Percentiles rank a stretch among this genome's conserved stretches.
Conservation (phyloP, 73 alveolate genomes). For the Paramecium caudatum region DNA sequence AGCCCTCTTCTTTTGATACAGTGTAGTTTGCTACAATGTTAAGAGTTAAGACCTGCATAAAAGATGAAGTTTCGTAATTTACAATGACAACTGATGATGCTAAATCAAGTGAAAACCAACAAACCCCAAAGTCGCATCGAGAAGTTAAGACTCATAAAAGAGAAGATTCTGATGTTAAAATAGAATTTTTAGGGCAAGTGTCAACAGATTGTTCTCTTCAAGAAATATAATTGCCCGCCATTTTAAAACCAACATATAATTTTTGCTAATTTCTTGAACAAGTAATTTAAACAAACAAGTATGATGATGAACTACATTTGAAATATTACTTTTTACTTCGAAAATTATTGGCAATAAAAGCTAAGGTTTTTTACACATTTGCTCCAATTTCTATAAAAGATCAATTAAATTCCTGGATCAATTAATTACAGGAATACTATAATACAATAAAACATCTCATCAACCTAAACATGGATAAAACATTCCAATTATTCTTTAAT, state of each 20-base stretch:
- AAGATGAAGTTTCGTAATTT: neutral
- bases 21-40: neutral
- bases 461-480: conserved; percentile 11
- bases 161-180: neutral
- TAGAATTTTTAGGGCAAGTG: neutral
- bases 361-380: conserved; percentile 8
- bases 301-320: neutral
- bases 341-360: conserved; percentile 12
- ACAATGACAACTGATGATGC: conserved; percentile 21
- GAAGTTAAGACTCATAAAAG: neutral
- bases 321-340: neutral
- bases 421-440: neutral
- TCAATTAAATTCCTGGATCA: neutral
- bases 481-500: neutral
- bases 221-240: neutral
- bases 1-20: neutral
- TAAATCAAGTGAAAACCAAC: neutral
- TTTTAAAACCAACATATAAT: conserved; percentile 2
- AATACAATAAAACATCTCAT: neutral
- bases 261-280: conserved; percentile 50
- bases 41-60: neutral
- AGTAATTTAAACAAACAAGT: neutral
- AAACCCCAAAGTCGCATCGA: too few relatives aligned
- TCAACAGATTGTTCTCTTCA: conserved; percentile 3
- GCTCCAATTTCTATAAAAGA: neutral